Evolutionary conservation across 2,329 filamentous ascomycete species (phyloP), one percentile per base, ranked within the genome.

Genomic region (Rachicladosporium sp.): DNA sequence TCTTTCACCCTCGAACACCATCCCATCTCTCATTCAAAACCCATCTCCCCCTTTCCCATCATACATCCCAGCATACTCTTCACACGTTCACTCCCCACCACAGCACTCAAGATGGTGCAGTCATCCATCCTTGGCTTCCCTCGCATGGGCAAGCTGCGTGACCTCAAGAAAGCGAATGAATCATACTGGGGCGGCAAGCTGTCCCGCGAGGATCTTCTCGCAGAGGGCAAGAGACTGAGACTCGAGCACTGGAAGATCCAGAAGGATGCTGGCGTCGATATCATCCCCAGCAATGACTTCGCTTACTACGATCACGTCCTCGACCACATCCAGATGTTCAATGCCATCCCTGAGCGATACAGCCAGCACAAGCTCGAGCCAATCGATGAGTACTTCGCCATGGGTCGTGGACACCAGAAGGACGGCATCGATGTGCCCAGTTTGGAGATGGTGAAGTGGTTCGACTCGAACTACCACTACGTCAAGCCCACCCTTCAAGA

Each of bases 381-480:
- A 50, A 72, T 98, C 64, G 91, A 98, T 71, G 81, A 93, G 72
- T 96, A 95, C 80, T 98, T 98, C 62, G 91, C 91, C 68, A 94
- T 98, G 86, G 91, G 91, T 61, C 85, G 91, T 80, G 91, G 91
- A 63, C 88, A 93, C 71, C 91, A 98, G 72, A 93, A 86, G 79
- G 78, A 80, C 61, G 78, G 84, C 66, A 75, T 96, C 56, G 91
- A 98, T 67, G 91, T 96, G 52, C 86, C 89, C 55, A 62, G 46
- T 10, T 46, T 55, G 37, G 91, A 98, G 77, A 98, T 98, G 91
- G 91, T 98, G 59, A 98, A 98, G 77, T 98, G 91, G 91, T 98
- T 98, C 64, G 91, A 98, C 76, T 94, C 87, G 52, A 98, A 98
- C 82, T 98, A 98, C 81, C 91, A 96, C 78, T 98, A 98, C 68